phyloP scores from a whole-genome alignment of 306 rosid species.

The Sesbania bispinosa region DNA sequence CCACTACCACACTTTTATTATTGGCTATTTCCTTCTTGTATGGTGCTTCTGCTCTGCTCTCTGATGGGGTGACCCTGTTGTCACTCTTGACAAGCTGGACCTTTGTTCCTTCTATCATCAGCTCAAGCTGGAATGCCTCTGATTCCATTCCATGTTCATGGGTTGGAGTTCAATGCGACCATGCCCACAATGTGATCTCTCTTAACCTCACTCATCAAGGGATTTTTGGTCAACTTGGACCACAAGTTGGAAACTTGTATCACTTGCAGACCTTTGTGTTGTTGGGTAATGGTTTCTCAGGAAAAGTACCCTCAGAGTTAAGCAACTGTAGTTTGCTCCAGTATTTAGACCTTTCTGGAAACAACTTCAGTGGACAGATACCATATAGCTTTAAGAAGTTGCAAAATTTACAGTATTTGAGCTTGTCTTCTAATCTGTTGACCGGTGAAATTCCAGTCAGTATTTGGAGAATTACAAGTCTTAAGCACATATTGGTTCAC shows the following conservation, averaged over 20 bases:
- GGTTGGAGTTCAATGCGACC: too few species aligned
- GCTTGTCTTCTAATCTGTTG: too few species aligned
- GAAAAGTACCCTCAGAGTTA: conserved; percentile 38
- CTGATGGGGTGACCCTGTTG: conserved; percentile 55
- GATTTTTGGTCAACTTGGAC: conserved; percentile 57
- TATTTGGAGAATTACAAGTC: conserved; percentile 75
- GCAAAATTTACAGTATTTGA: too few species aligned
- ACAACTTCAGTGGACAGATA: too few species aligned
- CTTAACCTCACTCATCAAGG: conserved; percentile 47
- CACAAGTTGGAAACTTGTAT: too few species aligned
- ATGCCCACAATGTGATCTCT: conserved; percentile 38
- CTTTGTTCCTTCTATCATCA: conserved; percentile 35
- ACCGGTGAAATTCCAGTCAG: conserved; percentile 73
- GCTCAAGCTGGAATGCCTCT: conserved; percentile 56
- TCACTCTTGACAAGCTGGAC: conserved; percentile 55
- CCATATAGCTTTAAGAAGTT: too few species aligned
- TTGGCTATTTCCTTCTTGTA: conserved; percentile 10
- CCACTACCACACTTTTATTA: conserved; percentile 7
- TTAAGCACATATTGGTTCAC: conserved; percentile 49
- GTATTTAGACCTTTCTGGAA: conserved; percentile 34
- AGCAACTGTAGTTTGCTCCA: conserved; percentile 45
- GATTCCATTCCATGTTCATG: too few species aligned
- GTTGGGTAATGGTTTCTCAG: conserved; percentile 35
- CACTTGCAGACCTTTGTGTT: conserved; percentile 42
- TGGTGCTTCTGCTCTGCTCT: conserved; percentile 36